Percentiles rank a stretch among this genome's conserved stretches.
phyloP scores from a whole-genome alignment of 495 filamentous ascomycete species.

The Penicillium egyptiacum region DNA sequence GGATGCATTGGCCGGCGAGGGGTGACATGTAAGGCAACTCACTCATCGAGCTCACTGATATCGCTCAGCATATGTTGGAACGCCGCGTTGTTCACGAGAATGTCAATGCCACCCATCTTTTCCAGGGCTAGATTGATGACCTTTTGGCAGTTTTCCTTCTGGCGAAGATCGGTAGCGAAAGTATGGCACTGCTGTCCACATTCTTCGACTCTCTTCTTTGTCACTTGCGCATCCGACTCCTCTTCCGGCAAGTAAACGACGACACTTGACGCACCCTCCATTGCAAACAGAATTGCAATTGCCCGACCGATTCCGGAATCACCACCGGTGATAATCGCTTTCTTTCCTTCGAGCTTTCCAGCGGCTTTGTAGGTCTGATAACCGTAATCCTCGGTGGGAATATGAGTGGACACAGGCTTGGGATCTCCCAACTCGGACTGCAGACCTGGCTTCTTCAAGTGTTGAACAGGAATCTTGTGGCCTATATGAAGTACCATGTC shows the following conservation, averaged over 20 bases:
- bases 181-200: conserved; percentile 64
- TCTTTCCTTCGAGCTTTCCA: conserved; percentile 73
- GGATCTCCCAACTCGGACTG: conserved; percentile 66
- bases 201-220: conserved; percentile 67
- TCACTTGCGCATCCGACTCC: conserved; percentile 75
- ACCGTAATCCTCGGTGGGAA: conserved; percentile 69
- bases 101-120: conserved; percentile 67
- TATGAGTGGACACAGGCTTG: conserved; percentile 59
- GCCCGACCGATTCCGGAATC: conserved; percentile 85
- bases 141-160: conserved; percentile 66
- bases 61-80: conserved; percentile 71
- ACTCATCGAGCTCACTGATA: conserved; percentile 73
- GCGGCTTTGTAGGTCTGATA: conserved; percentile 76
- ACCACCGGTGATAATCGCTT: conserved; percentile 79
- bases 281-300: conserved; percentile 74
- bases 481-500: conserved; percentile 42
- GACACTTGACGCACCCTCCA: conserved; percentile 77
- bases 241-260: conserved; percentile 77
- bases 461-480: conserved; percentile 67
- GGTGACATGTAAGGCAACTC: conserved; percentile 21
- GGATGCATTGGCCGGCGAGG: not conserved
- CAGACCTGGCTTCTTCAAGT: conserved; percentile 65
- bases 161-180: conserved; percentile 61
- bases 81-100: conserved; percentile 80
- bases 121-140: conserved; percentile 64